Evolutionary conservation across 257 asterid species (phyloP).

Genomic region (Solanum clarkiae): DNA sequence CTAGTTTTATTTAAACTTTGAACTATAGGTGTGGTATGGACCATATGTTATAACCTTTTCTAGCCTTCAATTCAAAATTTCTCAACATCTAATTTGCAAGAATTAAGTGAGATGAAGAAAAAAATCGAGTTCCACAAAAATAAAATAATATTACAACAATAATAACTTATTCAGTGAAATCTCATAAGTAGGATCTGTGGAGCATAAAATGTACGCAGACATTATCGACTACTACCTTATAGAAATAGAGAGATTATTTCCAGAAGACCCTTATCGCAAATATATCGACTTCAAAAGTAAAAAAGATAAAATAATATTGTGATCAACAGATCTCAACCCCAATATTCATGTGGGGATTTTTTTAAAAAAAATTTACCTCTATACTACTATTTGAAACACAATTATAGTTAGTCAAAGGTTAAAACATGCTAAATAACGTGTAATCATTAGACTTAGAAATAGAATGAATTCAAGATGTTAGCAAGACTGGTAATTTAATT

Average conservation of each 20-base stretch:
- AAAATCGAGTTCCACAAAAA: background rate
- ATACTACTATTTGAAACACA: background rate
- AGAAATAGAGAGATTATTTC: too few species aligned
- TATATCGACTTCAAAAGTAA: too few species aligned
- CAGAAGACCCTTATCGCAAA: too few species aligned
- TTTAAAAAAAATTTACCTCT: background rate
- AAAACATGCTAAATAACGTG: background rate
- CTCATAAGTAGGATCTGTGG: fast-evolving
- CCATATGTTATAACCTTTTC: background rate
- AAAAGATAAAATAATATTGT: background rate
- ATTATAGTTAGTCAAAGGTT: background rate
- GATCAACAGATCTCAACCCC: background rate
- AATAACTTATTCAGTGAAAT: too few species aligned
- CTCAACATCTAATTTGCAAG: background rate
- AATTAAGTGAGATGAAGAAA: background rate
- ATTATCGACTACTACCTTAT: too few species aligned
- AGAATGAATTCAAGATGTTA: background rate
- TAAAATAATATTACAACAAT: background rate
- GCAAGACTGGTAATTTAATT: background rate
- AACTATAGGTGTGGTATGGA: background rate
- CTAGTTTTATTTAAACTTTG: background rate
- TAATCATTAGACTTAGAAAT: background rate
- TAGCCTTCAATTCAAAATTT: background rate
- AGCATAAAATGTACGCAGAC: too few species aligned
- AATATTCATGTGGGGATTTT: background rate